Percentiles rank a stretch among this genome's conserved stretches.
phyloP scores from a whole-genome alignment of 1,284 basidiomycete genomes.

The Melampsora americana region DNA sequence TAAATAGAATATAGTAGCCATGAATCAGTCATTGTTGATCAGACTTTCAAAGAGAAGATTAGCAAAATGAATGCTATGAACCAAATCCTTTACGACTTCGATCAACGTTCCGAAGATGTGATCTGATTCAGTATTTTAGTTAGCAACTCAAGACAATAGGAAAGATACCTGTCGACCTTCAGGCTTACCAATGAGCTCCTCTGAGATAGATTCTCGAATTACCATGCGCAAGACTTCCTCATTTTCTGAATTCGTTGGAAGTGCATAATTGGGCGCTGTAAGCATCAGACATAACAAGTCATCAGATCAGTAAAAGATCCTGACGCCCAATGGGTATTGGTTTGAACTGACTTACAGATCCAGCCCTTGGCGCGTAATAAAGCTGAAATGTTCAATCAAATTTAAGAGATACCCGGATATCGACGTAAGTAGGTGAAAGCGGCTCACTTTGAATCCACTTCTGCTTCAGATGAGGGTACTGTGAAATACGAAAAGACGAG shows the following conservation, averaged over 20 bases:
- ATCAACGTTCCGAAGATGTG: too few species aligned
- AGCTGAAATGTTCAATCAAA: neutral
- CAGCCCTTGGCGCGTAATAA: conserved; percentile 69
- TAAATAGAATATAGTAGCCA: too few species aligned
- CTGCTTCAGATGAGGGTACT: conserved; percentile 60
- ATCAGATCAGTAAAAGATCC: neutral
- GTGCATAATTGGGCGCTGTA: conserved; percentile 61
- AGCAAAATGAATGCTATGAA: too few species aligned
- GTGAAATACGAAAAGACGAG: too few species aligned
- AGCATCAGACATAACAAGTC: conserved; percentile 44
- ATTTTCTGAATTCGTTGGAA: conserved; percentile 67
- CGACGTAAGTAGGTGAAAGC: neutral
- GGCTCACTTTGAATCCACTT: conserved; percentile 31
- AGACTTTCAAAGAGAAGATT: too few species aligned
- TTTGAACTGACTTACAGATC: conserved; percentile 53
- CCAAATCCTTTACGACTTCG: too few species aligned
- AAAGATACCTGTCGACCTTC: too few species aligned
- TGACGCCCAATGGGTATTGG: too few species aligned
- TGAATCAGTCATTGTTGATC: too few species aligned
- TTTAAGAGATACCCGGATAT: neutral
- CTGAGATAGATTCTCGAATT: conserved; percentile 68
- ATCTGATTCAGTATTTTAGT: too few species aligned
- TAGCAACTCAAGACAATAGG: too few species aligned
- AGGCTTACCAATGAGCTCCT: conserved; percentile 26
- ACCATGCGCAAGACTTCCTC: conserved; percentile 82